Conservation (phyloP, 768 basidiomycete genomes). For the Pulveroboletus ravenelii region DNA sequence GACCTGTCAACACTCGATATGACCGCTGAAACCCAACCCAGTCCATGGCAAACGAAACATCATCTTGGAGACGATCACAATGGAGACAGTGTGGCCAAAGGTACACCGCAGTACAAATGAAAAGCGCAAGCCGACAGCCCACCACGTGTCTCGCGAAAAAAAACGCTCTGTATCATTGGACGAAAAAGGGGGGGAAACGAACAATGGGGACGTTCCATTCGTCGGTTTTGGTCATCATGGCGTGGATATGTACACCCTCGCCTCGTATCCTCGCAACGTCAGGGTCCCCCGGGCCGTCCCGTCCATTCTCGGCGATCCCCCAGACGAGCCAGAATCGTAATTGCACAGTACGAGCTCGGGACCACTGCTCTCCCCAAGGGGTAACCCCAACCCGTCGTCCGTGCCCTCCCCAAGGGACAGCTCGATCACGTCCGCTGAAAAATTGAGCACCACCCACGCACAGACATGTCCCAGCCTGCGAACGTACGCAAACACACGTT, state of each 20-base stretch:
- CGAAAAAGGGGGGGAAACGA: too few species aligned
- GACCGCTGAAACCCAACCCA: too few species aligned
- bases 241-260: conserved; percentile 20
- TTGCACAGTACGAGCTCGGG: conserved; percentile 23
- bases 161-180: too few species aligned
- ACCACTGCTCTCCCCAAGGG: background rate
- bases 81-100: too few species aligned
- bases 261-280: conserved; percentile 27
- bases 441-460: conserved; percentile 47
- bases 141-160: too few species aligned
- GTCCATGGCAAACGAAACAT: too few species aligned
- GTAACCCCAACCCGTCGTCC: background rate
- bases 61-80: too few species aligned
- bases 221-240: too few species aligned
- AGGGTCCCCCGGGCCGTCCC: background rate
- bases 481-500: conserved; percentile 52
- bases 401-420: conserved; percentile 1
- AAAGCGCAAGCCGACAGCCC: too few species aligned
- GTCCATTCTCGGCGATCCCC: background rate
- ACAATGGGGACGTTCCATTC: too few species aligned
- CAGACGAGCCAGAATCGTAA: conserved; percentile 8
- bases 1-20: too few species aligned
- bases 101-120: too few species aligned
- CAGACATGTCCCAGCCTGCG: conserved; percentile 33
- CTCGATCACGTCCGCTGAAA: conserved; percentile 29